These are phyloP conservation scores for Graphilbum sp. DNA, from an alignment of 2,329 filamentous ascomycete genomes.

Conservation along the genomic window DNA sequence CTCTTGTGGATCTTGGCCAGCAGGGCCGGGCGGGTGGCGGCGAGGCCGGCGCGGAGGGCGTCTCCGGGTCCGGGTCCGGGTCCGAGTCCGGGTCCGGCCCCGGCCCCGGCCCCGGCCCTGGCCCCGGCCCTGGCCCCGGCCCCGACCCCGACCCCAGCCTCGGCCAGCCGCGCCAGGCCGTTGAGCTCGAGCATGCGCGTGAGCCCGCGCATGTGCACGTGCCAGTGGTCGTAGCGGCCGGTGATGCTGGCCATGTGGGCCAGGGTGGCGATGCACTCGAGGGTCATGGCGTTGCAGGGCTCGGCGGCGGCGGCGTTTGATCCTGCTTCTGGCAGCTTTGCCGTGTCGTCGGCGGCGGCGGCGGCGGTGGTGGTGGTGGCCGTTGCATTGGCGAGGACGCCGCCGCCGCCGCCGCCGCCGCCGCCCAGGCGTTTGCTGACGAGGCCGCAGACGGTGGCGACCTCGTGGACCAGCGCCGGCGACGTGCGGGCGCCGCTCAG, in stretches of 20 bases:
- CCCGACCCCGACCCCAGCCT: too few species aligned
- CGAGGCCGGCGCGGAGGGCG: neutral
- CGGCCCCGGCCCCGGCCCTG: too few species aligned
- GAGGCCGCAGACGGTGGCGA: conserved; percentile 9
- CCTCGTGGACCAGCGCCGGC: conserved; percentile 9
- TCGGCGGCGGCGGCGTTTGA: neutral
- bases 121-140: too few species aligned
- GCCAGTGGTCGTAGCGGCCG: conserved; percentile 21
- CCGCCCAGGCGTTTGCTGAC: conserved; percentile 8
- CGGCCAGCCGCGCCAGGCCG: neutral
- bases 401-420: neutral
- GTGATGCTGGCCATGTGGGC: conserved; percentile 17
- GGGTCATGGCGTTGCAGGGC: conserved; percentile 11
- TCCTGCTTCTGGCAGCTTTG: too few species aligned
- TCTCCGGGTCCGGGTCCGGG: neutral
- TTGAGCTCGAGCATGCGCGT: conserved; percentile 15
- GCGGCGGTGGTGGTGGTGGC: neutral
- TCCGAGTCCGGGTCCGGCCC: neutral
- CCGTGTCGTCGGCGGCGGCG: neutral
- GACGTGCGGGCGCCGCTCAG: conserved; percentile 8
- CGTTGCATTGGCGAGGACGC: neutral
- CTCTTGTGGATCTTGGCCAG: conserved; percentile 13
- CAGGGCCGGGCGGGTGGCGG: conserved; percentile 7
- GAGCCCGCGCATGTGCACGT: conserved; percentile 20
- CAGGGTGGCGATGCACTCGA: conserved; percentile 17